These are phyloP conservation scores for Neopestalotiopsis sp. DNA, from an alignment of 2,329 filamentous ascomycete species.

Conservation along the genomic window DNA sequence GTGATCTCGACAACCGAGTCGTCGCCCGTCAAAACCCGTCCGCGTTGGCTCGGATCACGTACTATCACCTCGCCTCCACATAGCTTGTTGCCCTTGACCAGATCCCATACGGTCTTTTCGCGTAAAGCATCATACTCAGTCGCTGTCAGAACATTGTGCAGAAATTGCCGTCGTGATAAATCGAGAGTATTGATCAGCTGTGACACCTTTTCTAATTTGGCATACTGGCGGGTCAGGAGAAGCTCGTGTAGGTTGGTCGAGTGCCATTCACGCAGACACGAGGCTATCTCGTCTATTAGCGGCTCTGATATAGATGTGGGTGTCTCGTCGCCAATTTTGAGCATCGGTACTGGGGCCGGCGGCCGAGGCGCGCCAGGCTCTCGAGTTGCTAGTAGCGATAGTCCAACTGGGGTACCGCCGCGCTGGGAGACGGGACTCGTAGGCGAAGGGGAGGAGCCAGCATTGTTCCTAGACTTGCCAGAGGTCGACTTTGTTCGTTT, in stretches of 20 bases:
- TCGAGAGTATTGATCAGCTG: conserved; percentile 83
- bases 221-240: conserved; percentile 81
- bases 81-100: conserved; percentile 93
- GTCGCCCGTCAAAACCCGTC: conserved; percentile 85
- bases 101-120: conserved; percentile 92
- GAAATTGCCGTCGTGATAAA: conserved; percentile 82
- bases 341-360: conserved; percentile 91
- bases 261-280: conserved; percentile 96
- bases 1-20: conserved; percentile 93
- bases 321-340: conserved; percentile 97
- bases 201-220: conserved; percentile 79
- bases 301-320: conserved; percentile 88
- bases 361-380: conserved; percentile 76
- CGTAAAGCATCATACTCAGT: conserved; percentile 82
- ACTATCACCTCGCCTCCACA: conserved; percentile 95
- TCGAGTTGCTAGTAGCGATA: conserved; percentile 52
- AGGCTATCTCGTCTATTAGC: conserved; percentile 95
- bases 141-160: conserved; percentile 90
- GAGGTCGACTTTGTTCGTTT: conserved; percentile 35
- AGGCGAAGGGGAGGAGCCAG: conserved; percentile 2
- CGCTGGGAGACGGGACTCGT: background rate
- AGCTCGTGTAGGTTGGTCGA: conserved; percentile 95
- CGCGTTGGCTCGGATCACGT: conserved; percentile 81
- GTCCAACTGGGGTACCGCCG: conserved; percentile 18
- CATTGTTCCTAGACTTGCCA: background rate